These are phyloP conservation scores for Nakaseomyces glabratus DNA, from an alignment of 1,139 yeast species.

Conservation along the genomic window DNA sequence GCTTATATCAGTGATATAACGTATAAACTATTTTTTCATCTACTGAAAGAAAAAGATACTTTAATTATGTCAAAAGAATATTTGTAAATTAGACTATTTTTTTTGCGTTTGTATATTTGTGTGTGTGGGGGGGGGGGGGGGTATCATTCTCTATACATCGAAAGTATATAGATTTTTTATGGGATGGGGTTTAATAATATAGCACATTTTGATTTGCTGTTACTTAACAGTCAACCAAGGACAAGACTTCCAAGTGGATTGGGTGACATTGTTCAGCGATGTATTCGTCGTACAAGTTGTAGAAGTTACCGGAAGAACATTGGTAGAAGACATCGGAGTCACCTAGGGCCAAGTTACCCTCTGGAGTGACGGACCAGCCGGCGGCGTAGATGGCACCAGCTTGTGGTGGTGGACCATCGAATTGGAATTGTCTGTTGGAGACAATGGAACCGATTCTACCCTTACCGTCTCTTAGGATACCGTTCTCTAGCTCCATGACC, in stretches of 20 bases:
- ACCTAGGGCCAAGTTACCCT: slow-evolving; percentile 67
- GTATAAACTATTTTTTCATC: too few relatives aligned
- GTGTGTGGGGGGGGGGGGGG: too few relatives aligned
- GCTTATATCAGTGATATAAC: too few relatives aligned
- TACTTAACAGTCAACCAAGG: slow-evolving; percentile 49
- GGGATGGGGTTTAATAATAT: neutral
- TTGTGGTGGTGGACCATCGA: slow-evolving; percentile 88
- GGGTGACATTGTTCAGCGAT: slow-evolving; percentile 59
- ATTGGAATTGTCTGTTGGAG: slow-evolving; percentile 82
- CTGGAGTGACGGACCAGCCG: slow-evolving; percentile 65
- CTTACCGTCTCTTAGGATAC: slow-evolving; percentile 50
- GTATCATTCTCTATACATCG: too few relatives aligned
- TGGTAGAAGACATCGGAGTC: slow-evolving; percentile 59
- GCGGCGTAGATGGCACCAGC: slow-evolving; percentile 82
- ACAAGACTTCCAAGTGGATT: slow-evolving; percentile 55
- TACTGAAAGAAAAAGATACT: too few relatives aligned
- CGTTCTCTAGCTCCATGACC: slow-evolving; percentile 45
- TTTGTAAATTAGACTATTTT: too few relatives aligned
- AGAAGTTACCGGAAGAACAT: slow-evolving; percentile 73
- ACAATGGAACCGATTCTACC: slow-evolving; percentile 81
- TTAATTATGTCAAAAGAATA: too few relatives aligned
- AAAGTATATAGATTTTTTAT: too few relatives aligned
- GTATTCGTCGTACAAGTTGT: slow-evolving; percentile 69
- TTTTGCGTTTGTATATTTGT: too few relatives aligned
- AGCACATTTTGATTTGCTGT: slow-evolving; percentile 5